Conservation (phyloP, 2,329 filamentous ascomycete genomes). For the Xylaria sp. region DNA sequence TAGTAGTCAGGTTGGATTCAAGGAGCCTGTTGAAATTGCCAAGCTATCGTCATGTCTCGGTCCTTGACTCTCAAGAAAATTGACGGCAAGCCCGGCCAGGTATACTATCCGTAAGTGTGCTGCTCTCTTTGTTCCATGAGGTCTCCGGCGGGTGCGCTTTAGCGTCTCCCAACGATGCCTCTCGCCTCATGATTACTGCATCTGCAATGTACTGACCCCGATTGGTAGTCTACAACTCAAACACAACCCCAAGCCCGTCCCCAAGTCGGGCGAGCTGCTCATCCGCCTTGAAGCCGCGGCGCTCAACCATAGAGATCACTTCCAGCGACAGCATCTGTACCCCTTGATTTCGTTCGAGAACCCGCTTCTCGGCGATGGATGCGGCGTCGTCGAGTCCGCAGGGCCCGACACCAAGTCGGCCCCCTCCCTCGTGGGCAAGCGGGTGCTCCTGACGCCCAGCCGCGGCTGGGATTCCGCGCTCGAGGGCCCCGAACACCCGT, state of each 20-base stretch:
- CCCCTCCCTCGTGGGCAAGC: constrained; percentile 60
- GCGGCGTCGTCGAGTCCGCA: constrained; percentile 74
- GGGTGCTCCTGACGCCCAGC: constrained; percentile 81
- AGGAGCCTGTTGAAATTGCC: neutral
- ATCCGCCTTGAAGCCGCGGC: constrained; percentile 81
- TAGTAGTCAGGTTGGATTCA: neutral
- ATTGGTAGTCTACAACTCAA: constrained; percentile 66
- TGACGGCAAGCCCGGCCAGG: constrained; percentile 85
- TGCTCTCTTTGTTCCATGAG: neutral
- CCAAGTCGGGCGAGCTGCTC: constrained; percentile 74
- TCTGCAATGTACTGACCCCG: neutral
- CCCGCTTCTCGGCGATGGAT: constrained; percentile 85
- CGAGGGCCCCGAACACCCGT: constrained; percentile 77
- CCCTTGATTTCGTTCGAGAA: constrained; percentile 82
- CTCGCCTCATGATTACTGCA: neutral
- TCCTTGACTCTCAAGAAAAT: constrained; percentile 73
- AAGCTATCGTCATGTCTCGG: constrained; percentile 57
- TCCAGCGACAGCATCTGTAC: constrained; percentile 92
- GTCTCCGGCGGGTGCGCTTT: neutral
- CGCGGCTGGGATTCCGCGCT: constrained; percentile 78
- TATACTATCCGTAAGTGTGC: constrained; percentile 80
- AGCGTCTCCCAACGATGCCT: neutral
- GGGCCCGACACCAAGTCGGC: constrained; percentile 59
- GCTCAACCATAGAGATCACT: constrained; percentile 94
- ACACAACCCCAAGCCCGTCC: constrained; percentile 69